Evolutionary conservation across 2,329 filamentous ascomycete species (phyloP).

Genomic region (Aureobasidium vineae): DNA sequence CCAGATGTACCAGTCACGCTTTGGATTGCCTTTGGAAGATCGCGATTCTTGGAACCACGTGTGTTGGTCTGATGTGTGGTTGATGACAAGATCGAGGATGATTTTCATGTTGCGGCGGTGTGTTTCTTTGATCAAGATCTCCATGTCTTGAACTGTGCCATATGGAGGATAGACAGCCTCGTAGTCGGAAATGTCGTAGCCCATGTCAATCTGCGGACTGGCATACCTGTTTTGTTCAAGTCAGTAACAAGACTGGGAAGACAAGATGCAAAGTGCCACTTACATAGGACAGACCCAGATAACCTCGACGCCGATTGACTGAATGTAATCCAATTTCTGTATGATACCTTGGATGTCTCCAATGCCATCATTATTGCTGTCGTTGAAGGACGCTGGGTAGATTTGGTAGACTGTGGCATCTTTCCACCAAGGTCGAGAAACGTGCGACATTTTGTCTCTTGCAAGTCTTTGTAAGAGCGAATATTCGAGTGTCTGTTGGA

Average conservation of each 20-base stretch:
- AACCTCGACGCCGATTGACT: constrained; percentile 60
- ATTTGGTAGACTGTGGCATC: constrained; percentile 48
- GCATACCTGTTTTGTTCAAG: constrained; percentile 39
- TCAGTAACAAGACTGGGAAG: not conserved
- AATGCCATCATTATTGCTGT: constrained; percentile 58
- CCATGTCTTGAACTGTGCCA: constrained; percentile 65
- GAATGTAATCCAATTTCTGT: constrained; percentile 61
- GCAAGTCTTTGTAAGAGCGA: not conserved
- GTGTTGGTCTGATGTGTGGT: constrained; percentile 68
- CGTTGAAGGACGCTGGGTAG: constrained; percentile 49
- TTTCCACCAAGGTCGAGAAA: constrained; percentile 45
- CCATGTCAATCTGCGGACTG: constrained; percentile 65
- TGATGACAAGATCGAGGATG: constrained; percentile 73
- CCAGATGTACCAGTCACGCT: constrained; percentile 60
- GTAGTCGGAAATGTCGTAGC: constrained; percentile 69
- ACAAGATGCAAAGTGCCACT: not conserved
- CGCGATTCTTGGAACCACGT: constrained; percentile 59
- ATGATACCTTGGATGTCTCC: constrained; percentile 64
- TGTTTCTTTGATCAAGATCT: constrained; percentile 58
- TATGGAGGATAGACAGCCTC: constrained; percentile 64
- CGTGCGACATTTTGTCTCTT: not conserved
- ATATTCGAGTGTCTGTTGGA: too few species aligned
- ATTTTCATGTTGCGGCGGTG: constrained; percentile 66
- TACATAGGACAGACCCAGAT: constrained; percentile 53
- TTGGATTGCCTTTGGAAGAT: constrained; percentile 50